A percentile compares a stretch with the other conserved stretches of the same genome.
phyloP scores from a whole-genome alignment of 2,329 filamentous ascomycete genomes.

The Verticillium nonalfalfae region DNA sequence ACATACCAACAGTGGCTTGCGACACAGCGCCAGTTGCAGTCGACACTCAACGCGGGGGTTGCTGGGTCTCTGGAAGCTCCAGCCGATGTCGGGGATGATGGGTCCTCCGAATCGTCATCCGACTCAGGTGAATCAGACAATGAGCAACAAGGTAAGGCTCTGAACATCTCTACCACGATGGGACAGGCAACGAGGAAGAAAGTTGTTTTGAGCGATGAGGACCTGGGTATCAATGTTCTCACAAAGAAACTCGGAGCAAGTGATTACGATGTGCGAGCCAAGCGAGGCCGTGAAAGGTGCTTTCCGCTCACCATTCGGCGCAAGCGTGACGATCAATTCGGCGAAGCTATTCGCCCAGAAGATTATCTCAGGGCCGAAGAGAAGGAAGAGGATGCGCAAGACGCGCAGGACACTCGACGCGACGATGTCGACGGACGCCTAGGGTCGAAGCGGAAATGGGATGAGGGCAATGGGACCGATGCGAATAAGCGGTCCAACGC shows the following conservation, averaged over 20 bases:
- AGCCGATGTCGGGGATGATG: slow-evolving; percentile 73
- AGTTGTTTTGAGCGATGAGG: slow-evolving; percentile 78
- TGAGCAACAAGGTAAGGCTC: slow-evolving; percentile 83
- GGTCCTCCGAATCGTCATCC: slow-evolving; percentile 78
- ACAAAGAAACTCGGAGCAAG: slow-evolving; percentile 85
- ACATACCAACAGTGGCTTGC: slow-evolving; percentile 91
- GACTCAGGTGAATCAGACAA: slow-evolving; percentile 84
- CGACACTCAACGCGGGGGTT: slow-evolving; percentile 66
- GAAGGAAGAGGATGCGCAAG: slow-evolving; percentile 65
- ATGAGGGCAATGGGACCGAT: slow-evolving; percentile 46
- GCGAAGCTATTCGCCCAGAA: slow-evolving; percentile 87
- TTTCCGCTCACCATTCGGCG: slow-evolving; percentile 81
- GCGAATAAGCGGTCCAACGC: slow-evolving; percentile 55
- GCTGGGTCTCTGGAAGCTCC: slow-evolving; percentile 62
- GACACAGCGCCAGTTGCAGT: slow-evolving; percentile 79
- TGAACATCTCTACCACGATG: slow-evolving; percentile 82
- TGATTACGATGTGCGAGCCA: slow-evolving; percentile 86
- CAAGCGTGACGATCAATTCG: slow-evolving; percentile 82
- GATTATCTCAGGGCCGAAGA: slow-evolving; percentile 93
- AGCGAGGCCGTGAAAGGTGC: slow-evolving; percentile 86
- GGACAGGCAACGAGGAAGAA: slow-evolving; percentile 82
- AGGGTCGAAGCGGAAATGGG: slow-evolving; percentile 93
- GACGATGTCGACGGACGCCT: slow-evolving; percentile 54
- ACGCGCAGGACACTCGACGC: slow-evolving; percentile 44
- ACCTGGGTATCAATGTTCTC: slow-evolving; percentile 85